Percentiles rank a stretch among this genome's conserved stretches.
These are phyloP conservation scores for Casuarina cunninghamiana DNA, from an alignment of 306 rosid genomes.

Conservation along the genomic window DNA sequence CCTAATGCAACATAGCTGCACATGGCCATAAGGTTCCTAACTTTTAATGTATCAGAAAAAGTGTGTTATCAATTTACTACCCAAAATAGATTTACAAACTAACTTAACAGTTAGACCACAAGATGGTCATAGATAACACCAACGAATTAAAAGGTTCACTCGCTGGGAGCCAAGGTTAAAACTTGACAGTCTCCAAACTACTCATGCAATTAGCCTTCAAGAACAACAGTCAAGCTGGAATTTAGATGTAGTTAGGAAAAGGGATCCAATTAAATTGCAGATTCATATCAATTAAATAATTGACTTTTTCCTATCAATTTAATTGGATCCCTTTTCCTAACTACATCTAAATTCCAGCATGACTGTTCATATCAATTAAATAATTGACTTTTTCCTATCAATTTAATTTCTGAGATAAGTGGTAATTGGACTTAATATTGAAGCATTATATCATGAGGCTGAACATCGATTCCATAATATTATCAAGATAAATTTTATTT, in stretches of 20 bases:
- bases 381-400: too few species aligned
- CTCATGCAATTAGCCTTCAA: constrained; percentile 11
- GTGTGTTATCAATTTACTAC: neutral
- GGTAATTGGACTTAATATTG: too few species aligned
- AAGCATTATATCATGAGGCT: too few species aligned
- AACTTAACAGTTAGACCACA: neutral
- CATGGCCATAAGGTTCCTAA: neutral
- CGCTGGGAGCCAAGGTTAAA: neutral
- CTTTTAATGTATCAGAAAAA: neutral
- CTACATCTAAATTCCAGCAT: neutral
- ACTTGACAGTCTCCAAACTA: neutral
- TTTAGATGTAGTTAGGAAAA: neutral
- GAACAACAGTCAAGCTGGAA: neutral
- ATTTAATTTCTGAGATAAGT: too few species aligned
- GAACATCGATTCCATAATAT: too few species aligned
- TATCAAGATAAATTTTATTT: constrained; percentile 12
- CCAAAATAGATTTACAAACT: neutral
- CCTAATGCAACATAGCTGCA: neutral
- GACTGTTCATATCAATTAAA: neutral
- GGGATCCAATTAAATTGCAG: neutral
- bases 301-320: too few species aligned
- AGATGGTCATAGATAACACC: neutral
- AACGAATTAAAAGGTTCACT: neutral
- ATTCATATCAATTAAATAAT: too few species aligned
- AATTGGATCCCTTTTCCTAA: neutral